phyloP scores from a whole-genome alignment of 176 grass and related monocot species.

The Triticum dicoccoides region DNA sequence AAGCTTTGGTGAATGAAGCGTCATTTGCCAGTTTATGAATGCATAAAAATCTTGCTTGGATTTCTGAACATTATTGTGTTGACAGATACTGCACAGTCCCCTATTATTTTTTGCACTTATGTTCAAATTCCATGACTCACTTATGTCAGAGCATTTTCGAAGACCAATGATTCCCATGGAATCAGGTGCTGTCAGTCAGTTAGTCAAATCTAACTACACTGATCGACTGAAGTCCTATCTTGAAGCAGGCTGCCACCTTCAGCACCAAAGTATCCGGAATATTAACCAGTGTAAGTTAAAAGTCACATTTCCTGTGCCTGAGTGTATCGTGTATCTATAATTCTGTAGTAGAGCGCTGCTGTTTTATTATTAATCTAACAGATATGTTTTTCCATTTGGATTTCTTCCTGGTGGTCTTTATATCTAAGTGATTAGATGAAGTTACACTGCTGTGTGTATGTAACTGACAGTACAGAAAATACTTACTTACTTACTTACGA shows the following conservation, averaged over 20 bases:
- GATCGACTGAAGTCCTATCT: conserved; percentile 21
- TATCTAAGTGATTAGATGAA: not conserved
- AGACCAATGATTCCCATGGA: conserved; percentile 30
- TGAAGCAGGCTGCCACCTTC: conserved; percentile 18
- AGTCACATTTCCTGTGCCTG: not conserved
- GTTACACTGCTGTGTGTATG: not conserved
- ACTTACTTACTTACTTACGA: no score
- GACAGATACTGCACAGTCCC: not conserved
- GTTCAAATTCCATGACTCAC: not conserved
- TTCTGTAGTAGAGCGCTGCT: not conserved
- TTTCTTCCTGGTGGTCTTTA: not conserved
- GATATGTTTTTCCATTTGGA: not conserved
- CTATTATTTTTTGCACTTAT: not conserved
- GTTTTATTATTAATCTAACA: not conserved
- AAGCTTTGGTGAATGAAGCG: not conserved
- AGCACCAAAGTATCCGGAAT: not conserved
- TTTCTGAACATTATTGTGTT: not conserved
- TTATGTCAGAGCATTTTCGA: conserved; percentile 41
- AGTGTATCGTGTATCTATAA: not conserved
- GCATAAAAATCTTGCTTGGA: not conserved
- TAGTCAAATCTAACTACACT: conserved; percentile 41
- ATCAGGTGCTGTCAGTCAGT: conserved; percentile 17
- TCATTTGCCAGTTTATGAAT: not conserved
- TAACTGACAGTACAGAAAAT: not conserved
- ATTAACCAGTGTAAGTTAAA: conserved; percentile 8